phyloP scores from a whole-genome alignment of 2,329 filamentous ascomycete genomes.

The Diplodia sapinea region DNA sequence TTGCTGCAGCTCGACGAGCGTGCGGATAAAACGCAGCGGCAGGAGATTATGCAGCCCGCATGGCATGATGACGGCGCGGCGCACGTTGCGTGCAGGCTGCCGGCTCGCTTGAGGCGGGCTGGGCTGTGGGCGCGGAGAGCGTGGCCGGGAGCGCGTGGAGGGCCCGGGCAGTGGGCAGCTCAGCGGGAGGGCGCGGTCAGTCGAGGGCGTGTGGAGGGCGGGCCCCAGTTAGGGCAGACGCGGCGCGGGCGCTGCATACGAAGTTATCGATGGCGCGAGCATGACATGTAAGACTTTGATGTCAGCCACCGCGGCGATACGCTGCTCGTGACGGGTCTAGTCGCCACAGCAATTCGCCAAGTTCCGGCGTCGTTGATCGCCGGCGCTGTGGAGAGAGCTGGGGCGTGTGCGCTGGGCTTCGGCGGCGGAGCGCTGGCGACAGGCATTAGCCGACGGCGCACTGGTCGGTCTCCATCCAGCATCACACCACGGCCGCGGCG shows the following conservation, averaged over 20 bases:
- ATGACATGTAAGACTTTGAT: slow-evolving; percentile 29
- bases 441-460: slow-evolving; percentile 27
- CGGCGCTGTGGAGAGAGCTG: slow-evolving; percentile 18
- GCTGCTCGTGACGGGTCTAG: slow-evolving; percentile 25
- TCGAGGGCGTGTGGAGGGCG: slow-evolving; percentile 1
- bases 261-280: slow-evolving; percentile 28
- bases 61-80: slow-evolving; percentile 26
- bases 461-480: slow-evolving; percentile 8
- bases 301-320: slow-evolving; percentile 26
- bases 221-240: neutral
- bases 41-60: slow-evolving; percentile 31
- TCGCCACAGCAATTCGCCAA: slow-evolving; percentile 30
- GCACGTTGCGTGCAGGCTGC: slow-evolving; percentile 20
- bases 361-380: slow-evolving; percentile 27
- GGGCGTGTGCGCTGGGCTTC: slow-evolving; percentile 13
- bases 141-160: neutral
- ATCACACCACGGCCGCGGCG: slow-evolving; percentile 26
- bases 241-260: slow-evolving; percentile 10
- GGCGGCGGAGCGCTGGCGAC: neutral
- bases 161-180: slow-evolving; percentile 3
- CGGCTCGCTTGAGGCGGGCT: slow-evolving; percentile 23
- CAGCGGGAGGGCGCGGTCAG: neutral
- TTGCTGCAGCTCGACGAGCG: slow-evolving; percentile 27
- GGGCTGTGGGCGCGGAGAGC: slow-evolving; percentile 4
- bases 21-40: slow-evolving; percentile 28